These are phyloP conservation scores for Dalechampia spathulata DNA, from an alignment of 441 rosid species.

Conservation along the genomic window DNA sequence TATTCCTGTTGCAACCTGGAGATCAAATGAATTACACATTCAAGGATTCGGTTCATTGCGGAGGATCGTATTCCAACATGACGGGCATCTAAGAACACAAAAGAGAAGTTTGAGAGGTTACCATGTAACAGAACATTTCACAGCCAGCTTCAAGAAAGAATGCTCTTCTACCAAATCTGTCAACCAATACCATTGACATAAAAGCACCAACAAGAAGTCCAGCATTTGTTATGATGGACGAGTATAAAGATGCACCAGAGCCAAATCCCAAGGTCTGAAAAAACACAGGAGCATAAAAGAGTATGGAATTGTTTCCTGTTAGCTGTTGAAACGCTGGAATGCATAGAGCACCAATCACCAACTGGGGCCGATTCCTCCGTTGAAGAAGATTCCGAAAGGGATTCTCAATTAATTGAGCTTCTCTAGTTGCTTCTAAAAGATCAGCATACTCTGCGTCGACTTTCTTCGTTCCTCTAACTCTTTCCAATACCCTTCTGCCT, in stretches of 20 bases:
- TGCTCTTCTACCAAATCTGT: slow-evolving; percentile 61
- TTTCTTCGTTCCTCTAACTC: slow-evolving; percentile 63
- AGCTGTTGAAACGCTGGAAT: slow-evolving; percentile 87
- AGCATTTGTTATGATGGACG: slow-evolving; percentile 47
- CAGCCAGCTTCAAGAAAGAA: slow-evolving; percentile 77
- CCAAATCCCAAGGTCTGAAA: slow-evolving; percentile 82
- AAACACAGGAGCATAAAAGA: slow-evolving; percentile 79
- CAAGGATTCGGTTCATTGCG: background rate
- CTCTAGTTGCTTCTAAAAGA: slow-evolving; percentile 70
- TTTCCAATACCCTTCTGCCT: slow-evolving; percentile 53
- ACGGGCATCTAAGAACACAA: background rate
- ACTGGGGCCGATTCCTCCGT: slow-evolving; percentile 72
- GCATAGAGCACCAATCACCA: slow-evolving; percentile 66
- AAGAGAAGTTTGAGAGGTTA: background rate
- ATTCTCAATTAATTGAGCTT: slow-evolving; percentile 51
- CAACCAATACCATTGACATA: slow-evolving; percentile 60
- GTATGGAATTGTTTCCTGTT: slow-evolving; percentile 82
- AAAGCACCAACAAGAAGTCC: slow-evolving; percentile 51
- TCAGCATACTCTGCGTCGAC: slow-evolving; percentile 75
- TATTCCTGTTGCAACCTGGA: slow-evolving; percentile 37
- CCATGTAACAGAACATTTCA: slow-evolving; percentile 72
- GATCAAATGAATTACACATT: background rate
- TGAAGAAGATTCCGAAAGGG: slow-evolving; percentile 67
- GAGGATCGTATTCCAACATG: too few relatives aligned
- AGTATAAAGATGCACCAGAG: slow-evolving; percentile 50